Evolutionary conservation across 352 stramenopile genomes (phyloP), one percentile per base, ranked within the genome.

Genomic region (Phytopythium mirpurense): DNA sequence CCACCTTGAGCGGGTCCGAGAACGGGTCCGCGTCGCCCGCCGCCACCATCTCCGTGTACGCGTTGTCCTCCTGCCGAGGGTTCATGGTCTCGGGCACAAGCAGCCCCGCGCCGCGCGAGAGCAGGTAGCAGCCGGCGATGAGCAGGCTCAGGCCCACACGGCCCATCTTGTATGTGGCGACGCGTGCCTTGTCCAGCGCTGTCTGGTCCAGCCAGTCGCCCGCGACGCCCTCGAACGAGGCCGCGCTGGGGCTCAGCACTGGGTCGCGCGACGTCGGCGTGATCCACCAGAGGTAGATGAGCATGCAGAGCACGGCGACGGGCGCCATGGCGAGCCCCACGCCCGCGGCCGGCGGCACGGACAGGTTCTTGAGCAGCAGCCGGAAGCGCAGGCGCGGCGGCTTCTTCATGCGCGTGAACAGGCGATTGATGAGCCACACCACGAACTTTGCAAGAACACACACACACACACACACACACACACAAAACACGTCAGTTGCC

Each of bases 371-470:
- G 37, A 98, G 86, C 19, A 98, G 61, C 29, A 90, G 75, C 44
- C 82, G 86, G 60, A 93, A 89, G 50, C 96, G 89, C 63, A 98
- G 98, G 47, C 83, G 79, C 5, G 96, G 96, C 21, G 95, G 93
- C 63, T 97, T 87, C 58, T 96, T 95, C 65, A 98, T 88, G 65
- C 96, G 97, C 2, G 96, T 98, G 32, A 98, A 84, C 12, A 98
- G 52, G 0, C 95, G 85, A 51, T 98, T 98, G 46, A 98, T 88
- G 44, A 82, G 63, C 80, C 94, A 99, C 54, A 98, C 74, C 34
- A 98, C 73, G 34, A 88, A 83, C 74, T 89, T n/a, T n/a, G n/a
- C n/a, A n/a, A n/a, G n/a, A n/a, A n/a, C n/a, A n/a, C n/a, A n/a
- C n/a, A n/a, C n/a, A n/a, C n/a, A n/a, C n/a, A n/a, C n/a, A n/a